Conservation (phyloP, 2,329 filamentous ascomycete genomes). For the Pyrenophora tritici-repentis region DNA sequence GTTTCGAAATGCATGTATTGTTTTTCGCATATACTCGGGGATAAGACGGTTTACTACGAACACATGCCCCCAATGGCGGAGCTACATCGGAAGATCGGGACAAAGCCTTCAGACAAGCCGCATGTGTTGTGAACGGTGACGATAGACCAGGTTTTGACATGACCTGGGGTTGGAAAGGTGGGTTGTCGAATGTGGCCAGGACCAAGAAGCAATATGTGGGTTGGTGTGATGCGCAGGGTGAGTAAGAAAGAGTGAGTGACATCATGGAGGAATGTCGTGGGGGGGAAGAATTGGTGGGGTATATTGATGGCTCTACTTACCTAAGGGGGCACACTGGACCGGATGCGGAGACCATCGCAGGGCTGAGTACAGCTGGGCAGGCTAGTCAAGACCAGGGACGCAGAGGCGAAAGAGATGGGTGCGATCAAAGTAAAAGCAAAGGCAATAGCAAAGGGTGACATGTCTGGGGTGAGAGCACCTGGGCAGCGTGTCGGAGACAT, state of each 20-base stretch:
- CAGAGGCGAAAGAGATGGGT: neutral
- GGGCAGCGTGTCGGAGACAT: constrained; percentile 13
- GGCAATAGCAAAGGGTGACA: neutral
- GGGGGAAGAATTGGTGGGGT: constrained; percentile 3
- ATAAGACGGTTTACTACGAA: neutral
- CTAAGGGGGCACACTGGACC: no score
- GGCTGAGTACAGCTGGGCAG: neutral
- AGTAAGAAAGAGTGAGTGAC: neutral
- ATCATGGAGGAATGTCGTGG: neutral
- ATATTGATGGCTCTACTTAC: no score
- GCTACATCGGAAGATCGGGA: constrained; percentile 2
- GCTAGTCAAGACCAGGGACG: neutral
- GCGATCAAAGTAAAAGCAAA: neutral
- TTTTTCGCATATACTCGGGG: constrained; percentile 5
- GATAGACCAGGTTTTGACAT: no score
- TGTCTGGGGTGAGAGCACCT: no score
- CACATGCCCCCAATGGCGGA: constrained; percentile 11
- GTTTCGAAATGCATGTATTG: neutral
- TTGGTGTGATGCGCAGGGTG: neutral
- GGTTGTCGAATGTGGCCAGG: neutral
- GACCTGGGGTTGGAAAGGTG: no score
- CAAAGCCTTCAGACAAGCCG: neutral
- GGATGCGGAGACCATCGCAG: no score
- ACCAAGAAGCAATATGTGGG: neutral
- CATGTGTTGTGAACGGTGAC: neutral